phyloP scores from a whole-genome alignment of 495 filamentous ascomycete genomes.

The Hypomontagnella monticulosa region DNA sequence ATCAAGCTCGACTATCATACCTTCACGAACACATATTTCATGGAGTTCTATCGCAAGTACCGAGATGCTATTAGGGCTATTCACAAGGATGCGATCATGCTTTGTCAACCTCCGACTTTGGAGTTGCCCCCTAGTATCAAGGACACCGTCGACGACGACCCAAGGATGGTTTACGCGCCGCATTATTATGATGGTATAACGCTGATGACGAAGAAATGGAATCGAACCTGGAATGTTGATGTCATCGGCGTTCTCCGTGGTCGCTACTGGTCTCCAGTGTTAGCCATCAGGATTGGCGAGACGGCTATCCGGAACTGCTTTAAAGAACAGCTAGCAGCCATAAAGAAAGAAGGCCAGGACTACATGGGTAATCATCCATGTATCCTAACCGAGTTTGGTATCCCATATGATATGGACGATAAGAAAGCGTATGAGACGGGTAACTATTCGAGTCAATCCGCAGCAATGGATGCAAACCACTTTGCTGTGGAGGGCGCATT shows the following conservation, averaged over 20 bases:
- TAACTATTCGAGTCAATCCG: constrained; percentile 90
- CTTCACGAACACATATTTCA: constrained; percentile 90
- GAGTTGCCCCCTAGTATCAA: constrained; percentile 91
- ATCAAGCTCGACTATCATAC: constrained; percentile 78
- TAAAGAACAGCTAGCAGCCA: constrained; percentile 86
- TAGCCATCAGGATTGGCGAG: constrained; percentile 92
- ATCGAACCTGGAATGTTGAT: constrained; percentile 95
- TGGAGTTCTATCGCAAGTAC: constrained; percentile 83
- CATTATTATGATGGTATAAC: constrained; percentile 98
- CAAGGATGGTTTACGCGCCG: constrained; percentile 88
- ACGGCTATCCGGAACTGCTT: constrained; percentile 96
- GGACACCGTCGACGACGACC: constrained; percentile 87
- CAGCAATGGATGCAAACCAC: constrained; percentile 97
- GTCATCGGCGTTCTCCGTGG: constrained; percentile 92
- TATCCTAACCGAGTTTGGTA: constrained; percentile 93
- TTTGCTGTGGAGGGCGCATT: constrained; percentile 86
- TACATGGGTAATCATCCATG: constrained; percentile 92
- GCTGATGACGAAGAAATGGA: constrained; percentile 98
- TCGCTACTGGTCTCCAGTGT: constrained; percentile 84
- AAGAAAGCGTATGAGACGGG: constrained; percentile 96
- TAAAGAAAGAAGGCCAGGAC: constrained; percentile 86
- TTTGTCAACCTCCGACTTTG: constrained; percentile 90
- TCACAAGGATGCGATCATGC: constrained; percentile 83
- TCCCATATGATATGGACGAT: constrained; percentile 98
- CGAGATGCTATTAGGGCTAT: constrained; percentile 74